Base-by-base conservation (phyloP, 176 grass and related monocot genomes). In the Raddia guianensis region DNA sequence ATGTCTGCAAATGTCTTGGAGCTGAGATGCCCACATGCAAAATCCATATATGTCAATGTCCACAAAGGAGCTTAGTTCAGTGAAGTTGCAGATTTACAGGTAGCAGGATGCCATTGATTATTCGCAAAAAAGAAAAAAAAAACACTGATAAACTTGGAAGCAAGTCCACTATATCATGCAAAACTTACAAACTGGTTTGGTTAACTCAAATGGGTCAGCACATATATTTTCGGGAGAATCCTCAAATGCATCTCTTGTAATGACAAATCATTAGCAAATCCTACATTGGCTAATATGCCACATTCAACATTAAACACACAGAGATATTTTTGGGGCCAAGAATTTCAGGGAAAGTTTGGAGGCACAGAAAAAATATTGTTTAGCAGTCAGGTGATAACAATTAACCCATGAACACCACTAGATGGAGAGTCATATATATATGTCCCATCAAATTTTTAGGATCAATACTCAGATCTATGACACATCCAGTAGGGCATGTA, bases 31-130 rank as follows among this genome's bases (percentile, higher is more conserved):
- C 27, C 50, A 40, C 45, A 44, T 12, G 21, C 43, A 69, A 34
- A 58, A 81, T 81, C 9, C 53, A 81, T n/a, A 12, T 78, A 55
- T 15, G 37, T 13, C 32, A 44, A 62, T 65, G 4, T 42, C 45
- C 51, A 46, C 49, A 73, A 4, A 12, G 19, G 46, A 21, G 55
- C 55, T 20, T 5, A 27, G 5, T 21, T 45, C 35, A 45, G 16
- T 20, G 3, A 11, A 9, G 59, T 62, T 63, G 59, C 59, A 62
- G 59, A 1, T 11, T 27, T 27, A 20, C 8, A 63, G 4, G 5
- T 27, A 61, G 58, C 8, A 63, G 45, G 7, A 13, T 20, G 5
- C 10, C 9, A 9, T 27, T 19, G 16, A 8, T 66, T 15, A 43
- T 66, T 65, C 18, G 7, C 35, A 27, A 27, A 27, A 27, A 27